Evolutionary conservation across 176 grass and related monocot species (phyloP), one percentile per base, ranked within the genome.

Genomic region (Oropetium thomaeum): DNA sequence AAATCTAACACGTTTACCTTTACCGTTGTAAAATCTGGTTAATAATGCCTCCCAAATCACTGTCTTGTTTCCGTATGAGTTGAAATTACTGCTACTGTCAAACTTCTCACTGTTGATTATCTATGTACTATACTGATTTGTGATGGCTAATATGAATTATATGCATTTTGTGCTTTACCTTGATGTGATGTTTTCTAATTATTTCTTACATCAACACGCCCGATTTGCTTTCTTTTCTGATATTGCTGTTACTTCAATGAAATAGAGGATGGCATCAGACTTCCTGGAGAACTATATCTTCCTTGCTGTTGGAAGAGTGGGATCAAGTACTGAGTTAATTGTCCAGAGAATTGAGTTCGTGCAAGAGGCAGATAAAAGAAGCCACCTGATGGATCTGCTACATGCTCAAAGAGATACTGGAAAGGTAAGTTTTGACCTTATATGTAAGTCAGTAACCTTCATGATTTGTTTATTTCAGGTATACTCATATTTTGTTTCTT

Each of bases 241-340:
- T 33, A 69, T 55, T 52, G 30, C 69, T 59, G 44, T 69, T 79
- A 23, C 15, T 82, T 42, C 35, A 43, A 79, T 72, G 17, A 85
- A 53, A 61, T 89, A 99, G 96, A 88, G 85, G 84, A 85, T 99
- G 89, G 96, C 92, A 30, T 92, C 96, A 27, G 96, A 99, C 65
- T 99, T 95, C 70, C 87, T 99, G 71, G 79, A 88, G 34, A 90
- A 84, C 43, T 99, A 99, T 70, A 95, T 99, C 62, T 99, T 99
- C 78, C 89, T 99, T 57, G 89, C 96, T 84, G 96, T 99, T 88
- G 96, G 96, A 85, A 99, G 96, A 76, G 96, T 95, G 53, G 96
- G 96, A 11, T 99, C 96, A 3, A 99, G 96, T 76, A 99, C 96
- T 37, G 96, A 92, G 49, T 85, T 99, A 82, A 99, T 99, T 80